phyloP scores from a whole-genome alignment of 495 filamentous ascomycete species.

The Cercophora scortea region DNA sequence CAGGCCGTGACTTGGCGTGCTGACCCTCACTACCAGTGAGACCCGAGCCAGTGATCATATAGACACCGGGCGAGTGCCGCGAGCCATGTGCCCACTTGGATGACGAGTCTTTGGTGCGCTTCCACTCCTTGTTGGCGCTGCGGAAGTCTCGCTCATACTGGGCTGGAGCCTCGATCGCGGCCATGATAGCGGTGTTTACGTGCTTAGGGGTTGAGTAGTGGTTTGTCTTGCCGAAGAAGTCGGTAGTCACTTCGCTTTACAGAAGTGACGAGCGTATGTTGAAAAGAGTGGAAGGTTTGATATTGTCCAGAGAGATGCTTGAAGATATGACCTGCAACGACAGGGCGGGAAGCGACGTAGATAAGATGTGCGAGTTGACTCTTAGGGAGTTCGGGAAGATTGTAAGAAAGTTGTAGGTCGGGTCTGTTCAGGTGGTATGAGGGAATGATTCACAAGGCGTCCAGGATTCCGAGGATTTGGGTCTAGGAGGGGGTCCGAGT shows the following conservation, averaged over 20 bases:
- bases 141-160: constrained; percentile 36
- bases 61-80: constrained; percentile 18
- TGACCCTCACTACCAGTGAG: constrained; percentile 15
- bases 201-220: neutral
- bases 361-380: too few species aligned
- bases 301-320: too few species aligned
- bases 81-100: constrained; percentile 35
- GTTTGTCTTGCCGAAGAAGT: too few species aligned
- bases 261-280: neutral
- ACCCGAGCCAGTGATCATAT: constrained; percentile 1
- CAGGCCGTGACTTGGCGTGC: constrained; percentile 23
- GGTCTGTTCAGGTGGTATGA: too few species aligned
- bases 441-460: too few species aligned
- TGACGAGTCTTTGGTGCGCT: constrained; percentile 34
- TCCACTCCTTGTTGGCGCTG: constrained; percentile 31
- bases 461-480: too few species aligned
- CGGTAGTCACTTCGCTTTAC: neutral
- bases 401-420: too few species aligned
- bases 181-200: constrained; percentile 6
- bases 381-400: too few species aligned
- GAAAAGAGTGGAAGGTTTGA: too few species aligned
- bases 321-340: too few species aligned
- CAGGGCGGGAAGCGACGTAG: too few species aligned
- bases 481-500: too few species aligned
- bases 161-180: constrained; percentile 7